Conservation (phyloP, 1,139 yeast genomes). For the Meyerozyma smithsonii region DNA sequence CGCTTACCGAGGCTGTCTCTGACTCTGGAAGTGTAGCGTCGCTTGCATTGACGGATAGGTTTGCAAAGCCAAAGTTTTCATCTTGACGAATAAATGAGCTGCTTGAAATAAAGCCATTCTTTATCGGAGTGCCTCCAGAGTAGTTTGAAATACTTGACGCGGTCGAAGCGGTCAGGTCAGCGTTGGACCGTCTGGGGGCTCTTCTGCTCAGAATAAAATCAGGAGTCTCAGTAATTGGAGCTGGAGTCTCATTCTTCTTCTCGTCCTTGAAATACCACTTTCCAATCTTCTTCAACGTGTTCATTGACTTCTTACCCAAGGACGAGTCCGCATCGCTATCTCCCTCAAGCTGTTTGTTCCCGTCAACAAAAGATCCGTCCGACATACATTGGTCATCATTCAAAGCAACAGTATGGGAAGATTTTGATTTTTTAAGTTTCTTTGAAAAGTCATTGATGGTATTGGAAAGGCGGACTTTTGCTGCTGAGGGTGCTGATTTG, state of each 20-base stretch:
- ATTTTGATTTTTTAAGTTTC: conserved; percentile 26
- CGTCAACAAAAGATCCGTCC: conserved; percentile 22
- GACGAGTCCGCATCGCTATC: background rate
- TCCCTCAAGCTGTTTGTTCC: background rate
- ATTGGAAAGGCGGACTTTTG: conserved; percentile 14
- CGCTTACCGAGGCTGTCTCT: background rate
- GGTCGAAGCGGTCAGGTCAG: background rate
- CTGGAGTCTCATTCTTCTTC: conserved; percentile 9
- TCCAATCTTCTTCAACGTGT: conserved; percentile 56
- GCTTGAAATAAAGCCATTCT: background rate
- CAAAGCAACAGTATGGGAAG: conserved; percentile 23
- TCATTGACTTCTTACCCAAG: conserved; percentile 11
- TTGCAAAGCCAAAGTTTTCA: background rate
- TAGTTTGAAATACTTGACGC: background rate
- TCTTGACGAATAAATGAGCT: background rate
- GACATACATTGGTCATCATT: conserved; percentile 25
- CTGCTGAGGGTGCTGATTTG: conserved; percentile 3
- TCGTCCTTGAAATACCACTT: conserved; percentile 62
- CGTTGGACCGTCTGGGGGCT: conserved; percentile 23
- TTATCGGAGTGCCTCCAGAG: background rate
- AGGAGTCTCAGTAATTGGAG: conserved; percentile 43
- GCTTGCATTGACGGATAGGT: background rate
- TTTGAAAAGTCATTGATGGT: conserved; percentile 35
- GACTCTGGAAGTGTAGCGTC: background rate
- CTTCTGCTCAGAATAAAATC: conserved; percentile 64